Base-by-base conservation (phyloP, 106 monocot genomes). In the Triglochin maritima region DNA sequence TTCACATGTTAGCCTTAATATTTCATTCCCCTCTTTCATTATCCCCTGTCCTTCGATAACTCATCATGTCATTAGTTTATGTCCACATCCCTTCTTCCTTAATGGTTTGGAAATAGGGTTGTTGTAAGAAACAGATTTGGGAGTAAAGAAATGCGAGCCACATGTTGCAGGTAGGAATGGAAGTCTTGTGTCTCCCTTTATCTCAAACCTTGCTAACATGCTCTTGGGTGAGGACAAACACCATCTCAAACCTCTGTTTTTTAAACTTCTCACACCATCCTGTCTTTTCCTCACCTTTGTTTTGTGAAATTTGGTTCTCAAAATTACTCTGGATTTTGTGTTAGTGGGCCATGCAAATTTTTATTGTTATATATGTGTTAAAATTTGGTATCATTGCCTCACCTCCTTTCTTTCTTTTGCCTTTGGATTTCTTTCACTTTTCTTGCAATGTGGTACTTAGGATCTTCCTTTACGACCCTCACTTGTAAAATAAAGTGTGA, bases 1-100 rank as follows among this genome's bases (percentile, higher is more conserved):
- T 67, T 71, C 79, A 77, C 83, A 80, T 83, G 79, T 62, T 57
- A 63, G 17, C 48, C 49, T 64, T 62, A 65, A 67, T 65, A 65
- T 74, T 76, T 79, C 68, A 53, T 72, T 60, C 65, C 46, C 51
- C 47, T 57, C 62, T 75, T 67, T 62, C 47, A 58, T 75, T 69
- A 59, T 66, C 67, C 56, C 29, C 66, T 56, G 59, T 67, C 12
- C 17, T 3, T 64, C 10, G 3, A 29, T 71, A 50, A 15, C 5
- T 3, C 49, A 45, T 44, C 44, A 55, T 51, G 14, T 50, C 5
- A 62, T 60, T 71, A 59, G 67, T 67, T 67, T 53, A 72, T 60
- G 72, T 50, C 50, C 68, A 56, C 29, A 29, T 29, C 29, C 29
- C 29, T 29, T 29, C 29, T 29, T 29, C 29, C 29, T 29, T 29